Conservation (phyloP, 495 filamentous ascomycete genomes). For the Lasiosphaeria ovina region DNA sequence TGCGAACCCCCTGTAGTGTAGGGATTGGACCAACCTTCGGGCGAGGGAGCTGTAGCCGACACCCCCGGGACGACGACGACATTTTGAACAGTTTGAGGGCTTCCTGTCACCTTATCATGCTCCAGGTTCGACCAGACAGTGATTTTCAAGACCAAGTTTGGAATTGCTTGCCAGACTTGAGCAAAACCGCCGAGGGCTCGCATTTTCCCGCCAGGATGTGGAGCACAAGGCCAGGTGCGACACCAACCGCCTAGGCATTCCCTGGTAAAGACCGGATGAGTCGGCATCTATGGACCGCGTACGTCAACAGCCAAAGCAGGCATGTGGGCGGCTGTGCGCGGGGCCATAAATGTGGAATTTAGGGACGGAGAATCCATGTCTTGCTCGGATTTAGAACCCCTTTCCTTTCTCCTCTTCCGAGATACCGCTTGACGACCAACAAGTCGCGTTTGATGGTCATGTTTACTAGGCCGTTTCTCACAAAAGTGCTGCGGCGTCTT, state of each 20-base stretch:
- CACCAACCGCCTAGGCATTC: slow-evolving; percentile 3
- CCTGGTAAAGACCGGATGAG: slow-evolving; percentile 2
- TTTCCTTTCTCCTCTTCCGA: background rate
- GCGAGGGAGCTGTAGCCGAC: slow-evolving; percentile 33
- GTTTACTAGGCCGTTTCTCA: too few relatives aligned
- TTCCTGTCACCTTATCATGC: slow-evolving; percentile 1
- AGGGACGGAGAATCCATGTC: background rate
- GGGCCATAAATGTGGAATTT: background rate
- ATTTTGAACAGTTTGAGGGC: slow-evolving; percentile 18
- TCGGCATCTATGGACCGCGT: background rate
- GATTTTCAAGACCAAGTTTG: background rate
- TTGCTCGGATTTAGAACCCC: background rate
- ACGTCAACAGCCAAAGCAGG: slow-evolving; percentile 1
- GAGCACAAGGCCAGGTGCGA: background rate
- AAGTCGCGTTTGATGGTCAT: too few relatives aligned
- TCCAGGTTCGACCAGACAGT: background rate
- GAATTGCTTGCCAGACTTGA: background rate
- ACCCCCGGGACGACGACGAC: slow-evolving; percentile 18
- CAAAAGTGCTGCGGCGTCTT: too few relatives aligned
- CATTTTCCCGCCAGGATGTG: background rate
- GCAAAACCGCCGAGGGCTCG: background rate
- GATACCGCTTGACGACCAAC: background rate
- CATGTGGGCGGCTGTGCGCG: background rate
- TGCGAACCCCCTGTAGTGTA: too few relatives aligned
- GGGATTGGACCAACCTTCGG: slow-evolving; percentile 30